phyloP scores from a whole-genome alignment of 441 rosid species.

The Capsella rubella region DNA sequence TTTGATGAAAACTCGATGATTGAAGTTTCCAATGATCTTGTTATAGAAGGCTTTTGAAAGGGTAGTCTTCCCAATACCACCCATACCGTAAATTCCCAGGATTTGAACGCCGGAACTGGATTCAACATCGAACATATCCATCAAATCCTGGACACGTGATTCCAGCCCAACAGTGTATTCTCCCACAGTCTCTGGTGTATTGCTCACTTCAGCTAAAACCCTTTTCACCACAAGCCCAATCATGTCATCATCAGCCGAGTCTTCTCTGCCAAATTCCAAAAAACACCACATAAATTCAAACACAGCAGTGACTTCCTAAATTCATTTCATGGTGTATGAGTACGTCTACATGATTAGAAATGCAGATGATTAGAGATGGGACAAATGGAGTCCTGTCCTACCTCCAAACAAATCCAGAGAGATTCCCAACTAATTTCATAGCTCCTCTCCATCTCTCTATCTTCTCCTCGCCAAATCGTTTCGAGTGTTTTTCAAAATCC shows the following conservation, averaged over 20 bases:
- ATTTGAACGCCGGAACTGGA: slow-evolving; percentile 40
- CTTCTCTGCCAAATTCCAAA: slow-evolving; percentile 14
- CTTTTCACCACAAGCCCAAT: slow-evolving; percentile 50
- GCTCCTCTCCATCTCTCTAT: slow-evolving; percentile 52
- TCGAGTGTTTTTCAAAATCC: slow-evolving; percentile 20
- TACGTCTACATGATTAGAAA: slow-evolving; percentile 7
- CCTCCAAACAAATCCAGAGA: slow-evolving; percentile 51
- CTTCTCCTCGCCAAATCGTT: slow-evolving; percentile 30
- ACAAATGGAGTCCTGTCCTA: slow-evolving; percentile 18
- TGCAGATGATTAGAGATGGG: background rate
- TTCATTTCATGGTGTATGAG: background rate
- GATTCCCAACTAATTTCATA: slow-evolving; percentile 51
- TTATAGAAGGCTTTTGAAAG: slow-evolving; percentile 62
- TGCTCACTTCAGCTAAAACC: slow-evolving; percentile 55
- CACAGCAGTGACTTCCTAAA: background rate
- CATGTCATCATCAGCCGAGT: slow-evolving; percentile 23
- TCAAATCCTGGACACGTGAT: slow-evolving; percentile 45
- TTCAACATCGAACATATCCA: slow-evolving; percentile 42
- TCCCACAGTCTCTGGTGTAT: slow-evolving; percentile 53
- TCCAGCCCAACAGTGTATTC: slow-evolving; percentile 62
- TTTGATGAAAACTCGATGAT: slow-evolving; percentile 50
- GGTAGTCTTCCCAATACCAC: slow-evolving; percentile 75
- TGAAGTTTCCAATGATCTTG: slow-evolving; percentile 46
- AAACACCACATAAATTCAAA: background rate
- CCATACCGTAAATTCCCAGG: slow-evolving; percentile 63